These are phyloP conservation scores for Flaveria linearis DNA, from an alignment of 129 eudicot species.

Conservation along the genomic window DNA sequence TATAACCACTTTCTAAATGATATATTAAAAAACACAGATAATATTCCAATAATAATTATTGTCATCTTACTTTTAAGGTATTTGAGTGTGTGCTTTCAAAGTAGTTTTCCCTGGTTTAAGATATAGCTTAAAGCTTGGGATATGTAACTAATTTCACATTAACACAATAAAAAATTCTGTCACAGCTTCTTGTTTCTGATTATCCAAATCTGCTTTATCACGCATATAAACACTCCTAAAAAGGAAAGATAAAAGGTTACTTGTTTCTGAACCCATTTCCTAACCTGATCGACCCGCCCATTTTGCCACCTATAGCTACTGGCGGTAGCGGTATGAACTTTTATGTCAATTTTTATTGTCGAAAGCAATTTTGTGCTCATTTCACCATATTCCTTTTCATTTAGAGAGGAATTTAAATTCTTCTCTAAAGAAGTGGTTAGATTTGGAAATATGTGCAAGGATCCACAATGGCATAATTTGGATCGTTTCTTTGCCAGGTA, in stretches of 20 bases:
- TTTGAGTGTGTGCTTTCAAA: not conserved
- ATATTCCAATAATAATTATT: not conserved
- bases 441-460: conserved; percentile 90
- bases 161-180: not conserved
- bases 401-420: conserved; percentile 78
- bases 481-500: conserved; percentile 77
- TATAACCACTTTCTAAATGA: not conserved
- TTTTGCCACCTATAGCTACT: conserved; percentile 19
- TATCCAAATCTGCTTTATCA: not conserved
- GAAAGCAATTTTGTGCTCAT: not conserved
- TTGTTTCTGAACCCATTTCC: not conserved
- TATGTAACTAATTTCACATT: not conserved
- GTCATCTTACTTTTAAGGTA: not conserved
- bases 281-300: not conserved
- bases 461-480: conserved; percentile 92
- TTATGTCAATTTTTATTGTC: not conserved
- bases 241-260: not conserved
- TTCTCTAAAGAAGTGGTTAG: conserved; percentile 86
- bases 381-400: conserved; percentile 7
- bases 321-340: conserved; percentile 1
- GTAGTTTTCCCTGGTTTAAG: not conserved
- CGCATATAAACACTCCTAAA: not conserved
- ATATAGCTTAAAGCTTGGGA: not conserved
- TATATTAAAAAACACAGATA: not conserved
- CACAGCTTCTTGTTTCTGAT: not conserved